Base-by-base conservation (phyloP, 208 protist species). In the Leishmania tropica region DNA sequence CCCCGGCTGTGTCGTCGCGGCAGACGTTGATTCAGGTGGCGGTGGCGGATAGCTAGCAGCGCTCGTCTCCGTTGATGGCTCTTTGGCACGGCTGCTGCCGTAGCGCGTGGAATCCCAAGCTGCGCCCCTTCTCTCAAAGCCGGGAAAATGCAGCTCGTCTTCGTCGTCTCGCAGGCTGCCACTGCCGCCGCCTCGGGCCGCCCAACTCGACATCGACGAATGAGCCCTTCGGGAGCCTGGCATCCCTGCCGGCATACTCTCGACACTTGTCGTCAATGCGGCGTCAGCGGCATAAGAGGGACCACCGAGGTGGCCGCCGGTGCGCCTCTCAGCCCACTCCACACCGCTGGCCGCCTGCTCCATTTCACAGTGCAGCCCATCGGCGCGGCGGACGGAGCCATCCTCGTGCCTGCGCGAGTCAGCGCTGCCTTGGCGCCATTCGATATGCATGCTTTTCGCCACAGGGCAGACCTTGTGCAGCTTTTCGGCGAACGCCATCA, bases 401-500 rank as follows among this genome's bases (percentile, higher is more conserved):
- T 70, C 31, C 15, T 53, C 56, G 6, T 71, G n/a, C 42, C 42
- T 24, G 28, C 42, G 71, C 58, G 21, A 21, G 60, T 67, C 71
- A 1, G 82, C 53, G 13, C 54, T 62, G 15, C 84, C 84, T 28
- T 88, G 76, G 1, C 88, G 85, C 89, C 90, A 94, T 67, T 94
- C 88, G 31, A 94, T 89, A 31, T 83, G 68, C 92, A 95, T 96
- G 8, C 67, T 48, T 42, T 90, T 90, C 1, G 94, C 94, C 45
- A 94, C 87, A 1, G 92, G 92, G 67, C 94, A 97, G 19, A 88
- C 87, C 80, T 93, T 95, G 45, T 94, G 85, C 65, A 97, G 79
- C 64, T 89, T 88, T 70, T 91, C 85, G 7, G 93, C 92, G 86
- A 96, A 97, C 31, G 79, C 89, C 86, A 92, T 89, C 75, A 96